Percentiles rank a stretch among this genome's conserved stretches.
These are phyloP conservation scores for Silene conica DNA, from an alignment of 148 eudicot species.

Conservation along the genomic window DNA sequence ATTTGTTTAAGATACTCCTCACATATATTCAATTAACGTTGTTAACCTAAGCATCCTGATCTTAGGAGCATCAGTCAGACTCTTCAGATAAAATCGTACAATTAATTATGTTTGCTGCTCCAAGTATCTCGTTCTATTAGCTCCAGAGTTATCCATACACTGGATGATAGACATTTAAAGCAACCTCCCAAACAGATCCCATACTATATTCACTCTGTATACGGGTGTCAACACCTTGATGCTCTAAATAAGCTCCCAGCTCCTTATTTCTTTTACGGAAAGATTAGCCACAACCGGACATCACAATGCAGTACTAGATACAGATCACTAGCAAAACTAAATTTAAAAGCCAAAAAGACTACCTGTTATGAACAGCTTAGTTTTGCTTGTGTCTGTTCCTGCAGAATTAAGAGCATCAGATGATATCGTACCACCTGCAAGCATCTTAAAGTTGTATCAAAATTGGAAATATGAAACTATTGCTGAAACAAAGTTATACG, in stretches of 20 bases:
- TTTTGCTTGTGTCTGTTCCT: conserved; percentile 42
- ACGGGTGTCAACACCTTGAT: not conserved
- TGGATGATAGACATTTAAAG: too few relatives aligned
- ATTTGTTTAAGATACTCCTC: too few relatives aligned
- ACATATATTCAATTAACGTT: too few relatives aligned
- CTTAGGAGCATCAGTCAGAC: not conserved
- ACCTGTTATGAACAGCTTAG: conserved; percentile 93
- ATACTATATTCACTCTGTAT: too few relatives aligned
- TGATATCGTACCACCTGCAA: conserved; percentile 39
- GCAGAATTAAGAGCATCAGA: conserved; percentile 35
- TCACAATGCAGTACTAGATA: conserved; percentile 9
- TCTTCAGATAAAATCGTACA: not conserved
- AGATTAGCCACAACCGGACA: not conserved
- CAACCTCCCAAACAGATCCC: too few relatives aligned
- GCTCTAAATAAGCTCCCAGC: not conserved
- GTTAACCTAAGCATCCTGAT: too few relatives aligned
- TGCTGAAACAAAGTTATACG: not conserved
- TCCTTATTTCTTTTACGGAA: not conserved
- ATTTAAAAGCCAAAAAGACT: conserved; percentile 13
- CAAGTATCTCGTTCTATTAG: too few relatives aligned
- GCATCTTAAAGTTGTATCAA: not conserved
- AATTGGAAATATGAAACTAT: not conserved
- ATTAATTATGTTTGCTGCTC: not conserved
- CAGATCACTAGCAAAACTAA: not conserved
- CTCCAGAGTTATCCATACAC: too few relatives aligned